phyloP scores from a whole-genome alignment of 345 rosid genomes.

The Lenwebbia sp. region DNA sequence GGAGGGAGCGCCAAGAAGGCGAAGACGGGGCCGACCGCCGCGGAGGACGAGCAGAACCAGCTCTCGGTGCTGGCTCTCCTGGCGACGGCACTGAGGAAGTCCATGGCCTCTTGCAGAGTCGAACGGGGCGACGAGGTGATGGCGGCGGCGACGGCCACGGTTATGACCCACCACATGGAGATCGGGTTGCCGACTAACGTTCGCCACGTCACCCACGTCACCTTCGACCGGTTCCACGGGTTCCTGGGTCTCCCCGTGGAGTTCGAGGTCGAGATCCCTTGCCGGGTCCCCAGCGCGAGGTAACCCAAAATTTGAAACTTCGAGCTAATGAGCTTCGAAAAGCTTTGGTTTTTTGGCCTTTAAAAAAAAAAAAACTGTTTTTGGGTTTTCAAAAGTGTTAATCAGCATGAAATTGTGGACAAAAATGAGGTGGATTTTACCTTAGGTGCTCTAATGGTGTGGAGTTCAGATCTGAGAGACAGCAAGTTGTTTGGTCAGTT shows the following conservation, averaged over 20 bases:
- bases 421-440: not conserved
- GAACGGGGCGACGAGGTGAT: conserved; percentile 49
- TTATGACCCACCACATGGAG: conserved; percentile 33
- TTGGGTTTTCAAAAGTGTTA: not conserved
- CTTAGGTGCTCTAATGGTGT: not conserved
- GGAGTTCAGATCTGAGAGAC: not conserved
- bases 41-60: conserved; percentile 62
- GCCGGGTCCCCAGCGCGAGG: conserved; percentile 97
- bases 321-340: not conserved
- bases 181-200: conserved; percentile 95
- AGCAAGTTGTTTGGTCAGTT: not conserved
- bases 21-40: conserved; percentile 9
- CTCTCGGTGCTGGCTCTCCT: conserved; percentile 56
- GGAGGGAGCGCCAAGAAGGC: conserved; percentile 31
- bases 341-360: not conserved
- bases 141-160: conserved; percentile 15
- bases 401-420: not conserved
- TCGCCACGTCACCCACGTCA: conserved; percentile 79
- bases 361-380: not conserved
- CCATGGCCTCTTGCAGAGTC: conserved; percentile 75
- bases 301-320: conserved; percentile 1
- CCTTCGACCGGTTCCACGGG: conserved; percentile 90
- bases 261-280: conserved; percentile 88
- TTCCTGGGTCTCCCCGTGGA: conserved; percentile 90
- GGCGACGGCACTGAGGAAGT: conserved; percentile 67